Conservation (phyloP, 2,329 filamentous ascomycete species). For the Penicillium sp. region DNA sequence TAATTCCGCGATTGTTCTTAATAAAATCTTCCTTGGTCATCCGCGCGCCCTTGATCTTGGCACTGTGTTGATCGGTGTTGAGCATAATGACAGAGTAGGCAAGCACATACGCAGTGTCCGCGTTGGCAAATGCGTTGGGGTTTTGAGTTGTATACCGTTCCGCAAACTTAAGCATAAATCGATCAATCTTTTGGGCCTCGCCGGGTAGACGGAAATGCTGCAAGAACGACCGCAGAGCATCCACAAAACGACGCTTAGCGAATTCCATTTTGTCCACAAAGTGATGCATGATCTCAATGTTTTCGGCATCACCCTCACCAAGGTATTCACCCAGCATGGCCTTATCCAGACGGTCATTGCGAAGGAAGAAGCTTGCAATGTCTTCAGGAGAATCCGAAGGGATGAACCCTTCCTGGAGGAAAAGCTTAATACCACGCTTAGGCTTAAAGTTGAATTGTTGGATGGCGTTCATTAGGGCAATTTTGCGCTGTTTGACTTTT, state of each 20-base stretch:
- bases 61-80: conserved; percentile 93
- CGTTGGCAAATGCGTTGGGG: conserved; percentile 95
- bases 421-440: conserved; percentile 82
- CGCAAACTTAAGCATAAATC: conserved; percentile 98
- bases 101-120: conserved; percentile 94
- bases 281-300: conserved; percentile 97
- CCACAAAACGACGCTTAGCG: conserved; percentile 84
- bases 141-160: conserved; percentile 94
- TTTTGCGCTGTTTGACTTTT: conserved; percentile 91
- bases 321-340: conserved; percentile 90
- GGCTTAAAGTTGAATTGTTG: conserved; percentile 97
- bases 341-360: conserved; percentile 85
- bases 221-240: conserved; percentile 84
- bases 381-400: conserved; percentile 73
- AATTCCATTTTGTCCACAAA: conserved; percentile 98
- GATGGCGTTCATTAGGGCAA: conserved; percentile 83
- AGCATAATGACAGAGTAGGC: conserved; percentile 96
- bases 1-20: conserved; percentile 98
- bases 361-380: conserved; percentile 78
- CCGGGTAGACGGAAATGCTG: conserved; percentile 94
- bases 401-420: conserved; percentile 86
- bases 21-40: conserved; percentile 99
- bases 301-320: conserved; percentile 87
- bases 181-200: conserved; percentile 98
- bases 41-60: conserved; percentile 73